Evolutionary conservation across 2,329 filamentous ascomycete species (phyloP), one percentile per base, ranked within the genome.

Genomic region (Pseudocercospora vitis): DNA sequence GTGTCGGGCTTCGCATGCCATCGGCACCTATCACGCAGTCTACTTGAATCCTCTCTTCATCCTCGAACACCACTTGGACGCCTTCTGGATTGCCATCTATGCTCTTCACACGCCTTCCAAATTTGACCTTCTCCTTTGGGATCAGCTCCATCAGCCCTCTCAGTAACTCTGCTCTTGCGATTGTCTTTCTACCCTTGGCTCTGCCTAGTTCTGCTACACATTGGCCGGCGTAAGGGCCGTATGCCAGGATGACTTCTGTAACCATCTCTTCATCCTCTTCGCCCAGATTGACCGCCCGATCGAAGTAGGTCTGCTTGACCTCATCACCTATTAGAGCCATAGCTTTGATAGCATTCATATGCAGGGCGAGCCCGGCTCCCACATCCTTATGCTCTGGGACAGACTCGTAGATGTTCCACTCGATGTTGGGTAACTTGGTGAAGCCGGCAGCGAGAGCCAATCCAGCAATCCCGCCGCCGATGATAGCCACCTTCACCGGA

Each of bases 11-110:
- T 59, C 78, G 76, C 42, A 82, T 76, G 32, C 80, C 80, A 63
- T 82, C 79, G 0, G 78, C 75, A 1, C 78, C 79, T 12, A 82
- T 71, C 19, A 81, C 61, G 33, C 81, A 63, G 57, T 82, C 77
- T 0, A 76, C 77, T 0, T 65, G 62, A 0, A 69, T 69, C 2
- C 63, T 69, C 0, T 71, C 73, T 4, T 76, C 78, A 59, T 82
- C 79, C n/a, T 71, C 66, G 59, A 82, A 82, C 21, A 61, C 61
- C 0, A 81, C 52, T 12, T 53, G 63, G 0, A 73, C 65, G 0
- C 64, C 62, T 12, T 71, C 65, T 4, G 65, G 66, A n/a, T 16
- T 46, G 24, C 60, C 52, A 18, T 67, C 60, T 1, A 76, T 73
- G 2, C 63, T 68, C 7, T 65, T 45, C 7, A 77, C 72, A 11